Evolutionary conservation across 208 protist genomes (phyloP).

Genomic region (Leishmania aethiopica): DNA sequence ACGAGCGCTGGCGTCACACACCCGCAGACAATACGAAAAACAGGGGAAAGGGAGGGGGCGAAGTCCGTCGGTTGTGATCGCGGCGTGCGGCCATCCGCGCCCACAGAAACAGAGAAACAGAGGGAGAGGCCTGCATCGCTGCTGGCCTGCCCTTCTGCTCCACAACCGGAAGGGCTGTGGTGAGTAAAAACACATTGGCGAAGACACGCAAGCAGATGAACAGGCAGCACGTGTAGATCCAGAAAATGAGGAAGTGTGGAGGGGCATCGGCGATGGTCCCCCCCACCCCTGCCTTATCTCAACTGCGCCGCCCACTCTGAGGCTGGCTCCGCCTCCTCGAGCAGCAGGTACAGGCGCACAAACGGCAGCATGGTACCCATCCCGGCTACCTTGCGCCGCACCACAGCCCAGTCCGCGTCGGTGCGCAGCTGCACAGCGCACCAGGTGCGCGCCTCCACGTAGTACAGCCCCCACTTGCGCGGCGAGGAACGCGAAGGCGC

Average conservation of each 20-base stretch:
- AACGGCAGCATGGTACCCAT: slow-evolving; percentile 38
- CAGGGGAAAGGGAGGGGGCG: neutral
- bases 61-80: neutral
- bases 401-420: slow-evolving; percentile 47
- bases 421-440: slow-evolving; percentile 35
- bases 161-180: neutral
- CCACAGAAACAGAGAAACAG: neutral
- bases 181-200: neutral
- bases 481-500: neutral
- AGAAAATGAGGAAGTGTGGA: neutral
- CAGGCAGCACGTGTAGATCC: neutral
- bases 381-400: slow-evolving; percentile 27
- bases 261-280: neutral
- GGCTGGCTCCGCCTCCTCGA: slow-evolving; percentile 21
- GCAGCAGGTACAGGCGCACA: slow-evolving; percentile 52
- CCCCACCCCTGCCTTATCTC: neutral
- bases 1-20: neutral
- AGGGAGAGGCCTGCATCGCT: neutral
- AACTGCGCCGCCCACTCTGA: neutral
- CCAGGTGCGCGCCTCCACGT: slow-evolving; percentile 15
- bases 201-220: neutral
- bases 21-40: neutral
- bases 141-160: neutral
- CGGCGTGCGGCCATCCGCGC: neutral
- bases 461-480: slow-evolving; percentile 24